Evolutionary conservation across 352 stramenopile species (phyloP), one percentile per base, ranked within the genome.

Genomic region (Nothophytophthora sp.): DNA sequence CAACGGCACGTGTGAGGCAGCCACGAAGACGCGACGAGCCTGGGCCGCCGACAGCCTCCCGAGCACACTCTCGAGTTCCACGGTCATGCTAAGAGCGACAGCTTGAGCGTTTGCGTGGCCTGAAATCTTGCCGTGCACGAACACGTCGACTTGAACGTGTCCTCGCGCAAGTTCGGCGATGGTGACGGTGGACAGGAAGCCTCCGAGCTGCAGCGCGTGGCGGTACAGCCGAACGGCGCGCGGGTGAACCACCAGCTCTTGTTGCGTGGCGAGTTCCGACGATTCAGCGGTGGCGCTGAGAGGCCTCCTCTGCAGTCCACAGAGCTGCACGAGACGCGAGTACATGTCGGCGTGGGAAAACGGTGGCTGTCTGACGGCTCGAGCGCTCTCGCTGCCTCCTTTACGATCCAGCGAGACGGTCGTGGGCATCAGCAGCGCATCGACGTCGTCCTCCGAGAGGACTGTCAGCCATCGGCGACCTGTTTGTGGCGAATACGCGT

Each of bases 381-480:
- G 55, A 8, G n/a, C n/a, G n/a, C n/a, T n/a, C n/a, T n/a, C n/a
- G n/a, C n/a, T n/a, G n/a, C n/a, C n/a, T n/a, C 20, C 30, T 37
- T 60, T 24, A 3, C 41, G 29, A 36, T 39, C 37, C 7, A 51
- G 59, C 20, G 89, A 57, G 18, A 90, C 50, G 0, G 77, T 85
- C 33, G 87, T 90, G 0, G 84, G 84, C 3, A 76, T 70, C 4
- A 94, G 58, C 6, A 94, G 41, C 3, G 43, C 44, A 44, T 92
- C 71, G 19, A 92, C 69, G 5, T 88, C 55, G 6, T 73, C 41
- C 36, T 94, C 79, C 0, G 57, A 55, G 15, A 94, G 67, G 5
- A 67, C 55, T 3, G 66, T 68, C 24, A 83, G 65, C 81, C 81
- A 91, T 6, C 68, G 48, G 20, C 64, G 73, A 33, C 70, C 73